Evolutionary conservation across 495 filamentous ascomycete genomes (phyloP), one percentile per base, ranked within the genome.

Genomic region (Pyrenula massariospora): DNA sequence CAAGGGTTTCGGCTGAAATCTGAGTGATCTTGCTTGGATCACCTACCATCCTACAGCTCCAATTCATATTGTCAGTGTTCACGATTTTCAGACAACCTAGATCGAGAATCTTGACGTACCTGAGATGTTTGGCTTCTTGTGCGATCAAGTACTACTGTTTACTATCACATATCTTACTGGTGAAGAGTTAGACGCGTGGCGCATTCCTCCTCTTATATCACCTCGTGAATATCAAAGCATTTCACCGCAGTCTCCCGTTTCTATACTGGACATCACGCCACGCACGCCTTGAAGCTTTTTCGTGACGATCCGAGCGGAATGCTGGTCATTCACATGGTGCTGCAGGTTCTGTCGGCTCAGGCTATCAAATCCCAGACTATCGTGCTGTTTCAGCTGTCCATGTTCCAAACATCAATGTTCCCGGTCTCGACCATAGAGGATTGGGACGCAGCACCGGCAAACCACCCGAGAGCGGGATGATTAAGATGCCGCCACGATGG

Each of bases 361-460:
- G 77, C 20, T 73, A 78, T 61, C 75, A 84, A 49, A 77, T 83
- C 10, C 73, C 77, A 1, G 79, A 79, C 57, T 88, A 86, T 65
- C 84, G 82, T 50, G 73, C 79, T 25, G 65, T 87, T 10, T 80
- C 83, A 2, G 75, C 78, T 50, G 79, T 78, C 0, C 73, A 79
- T 12, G 71, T 71, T 10, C 73, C 74, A 42, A 77, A 73, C 59
- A 77, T 79, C 31, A 84, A 88, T 56, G 74, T 87, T 24, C 62
- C 88, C 0, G 72, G 83, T 15, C 75, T 91, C 56, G 87, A 91
- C 71, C 92, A 92, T 66, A 83, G 89, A 20, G 89, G 89, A 24
- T 93, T 86, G 63, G 88, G 88, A 19, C 76, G 75, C 50, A 88
- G 83, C 50, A 81, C 76, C 3, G 88, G 89, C 19, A 69, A 67